These are phyloP conservation scores for Leucocoprinus leucothites DNA, from an alignment of 768 basidiomycete species.

Conservation along the genomic window DNA sequence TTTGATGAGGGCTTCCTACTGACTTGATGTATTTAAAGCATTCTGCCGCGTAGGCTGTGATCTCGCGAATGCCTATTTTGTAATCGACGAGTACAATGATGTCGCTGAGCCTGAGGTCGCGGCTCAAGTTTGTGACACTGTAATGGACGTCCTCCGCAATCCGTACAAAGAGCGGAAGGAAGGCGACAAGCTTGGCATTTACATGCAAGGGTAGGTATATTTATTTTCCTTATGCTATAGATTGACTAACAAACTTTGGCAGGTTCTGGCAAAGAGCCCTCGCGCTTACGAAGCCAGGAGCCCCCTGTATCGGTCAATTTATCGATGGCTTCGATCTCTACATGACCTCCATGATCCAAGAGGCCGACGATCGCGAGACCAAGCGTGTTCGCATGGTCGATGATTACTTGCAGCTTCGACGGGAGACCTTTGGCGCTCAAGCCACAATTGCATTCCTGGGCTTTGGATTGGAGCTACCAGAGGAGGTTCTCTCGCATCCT, in stretches of 20 bases:
- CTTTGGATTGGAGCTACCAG: conserved; percentile 21
- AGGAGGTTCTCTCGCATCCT: conserved; percentile 20
- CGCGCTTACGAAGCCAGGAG: conserved; percentile 10
- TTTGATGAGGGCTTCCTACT: too few species aligned
- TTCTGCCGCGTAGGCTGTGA: conserved; percentile 20
- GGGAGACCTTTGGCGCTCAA: conserved; percentile 17
- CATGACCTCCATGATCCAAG: conserved; percentile 17
- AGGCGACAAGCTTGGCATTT: conserved; percentile 16
- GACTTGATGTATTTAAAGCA: conserved; percentile 15
- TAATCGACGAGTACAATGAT: conserved; percentile 22
- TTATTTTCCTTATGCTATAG: background rate
- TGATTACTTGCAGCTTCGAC: conserved; percentile 18
- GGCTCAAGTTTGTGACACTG: conserved; percentile 14
- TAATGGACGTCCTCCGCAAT: conserved; percentile 21
- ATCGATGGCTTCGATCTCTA: conserved; percentile 16
- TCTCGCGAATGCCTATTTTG: conserved; percentile 20
- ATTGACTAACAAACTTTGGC: background rate
- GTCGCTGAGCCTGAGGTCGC: conserved; percentile 14
- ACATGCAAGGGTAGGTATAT: conserved; percentile 8
- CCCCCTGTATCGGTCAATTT: conserved; percentile 15
- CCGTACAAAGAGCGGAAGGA: conserved; percentile 18
- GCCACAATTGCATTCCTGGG: conserved; percentile 16
- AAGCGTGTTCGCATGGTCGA: conserved; percentile 11
- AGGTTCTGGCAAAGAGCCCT: conserved; percentile 18
- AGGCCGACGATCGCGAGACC: conserved; percentile 16